A percentile compares a stretch with the other conserved stretches of the same genome.
Evolutionary conservation across 2,329 filamentous ascomycete genomes (phyloP).

Genomic region (Fusarium sp.): DNA sequence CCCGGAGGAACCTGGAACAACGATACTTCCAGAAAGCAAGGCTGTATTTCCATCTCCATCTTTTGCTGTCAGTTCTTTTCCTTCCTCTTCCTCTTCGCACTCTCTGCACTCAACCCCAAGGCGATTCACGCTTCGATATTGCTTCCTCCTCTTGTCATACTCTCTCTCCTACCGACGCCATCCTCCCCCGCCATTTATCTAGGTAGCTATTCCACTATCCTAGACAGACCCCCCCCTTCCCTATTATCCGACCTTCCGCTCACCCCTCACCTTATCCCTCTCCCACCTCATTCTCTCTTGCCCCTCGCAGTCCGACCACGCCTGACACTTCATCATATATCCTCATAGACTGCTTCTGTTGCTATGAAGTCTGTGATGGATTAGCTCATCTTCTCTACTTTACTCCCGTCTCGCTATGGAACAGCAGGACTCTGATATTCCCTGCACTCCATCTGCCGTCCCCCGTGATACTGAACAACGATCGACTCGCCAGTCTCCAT

Average conservation of each 20-base stretch:
- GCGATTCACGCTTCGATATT: slow-evolving; percentile 14
- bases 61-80: slow-evolving; percentile 31
- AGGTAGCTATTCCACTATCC: slow-evolving; percentile 7
- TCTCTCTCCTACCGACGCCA: background rate
- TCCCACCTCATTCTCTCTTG: slow-evolving; percentile 32
- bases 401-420: slow-evolving; percentile 60
- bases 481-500: slow-evolving; percentile 36
- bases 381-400: slow-evolving; percentile 43
- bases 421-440: slow-evolving; percentile 51
- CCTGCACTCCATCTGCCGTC: slow-evolving; percentile 43
- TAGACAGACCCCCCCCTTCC: slow-evolving; percentile 37
- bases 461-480: slow-evolving; percentile 47
- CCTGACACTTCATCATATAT: slow-evolving; percentile 33
- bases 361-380: slow-evolving; percentile 42
- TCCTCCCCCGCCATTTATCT: slow-evolving; percentile 33
- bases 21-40: slow-evolving; percentile 22
- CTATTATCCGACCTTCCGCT: slow-evolving; percentile 43
- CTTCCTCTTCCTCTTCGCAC: slow-evolving; percentile 11
- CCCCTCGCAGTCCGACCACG: slow-evolving; percentile 40
- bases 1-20: slow-evolving; percentile 31
- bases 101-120: slow-evolving; percentile 12
- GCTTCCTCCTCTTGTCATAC: background rate
- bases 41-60: background rate
- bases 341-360: slow-evolving; percentile 35
- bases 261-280: slow-evolving; percentile 38